Evolutionary conservation across 2,329 filamentous ascomycete species (phyloP), one percentile per base, ranked within the genome.

Genomic region (Talaromyces marneffei): DNA sequence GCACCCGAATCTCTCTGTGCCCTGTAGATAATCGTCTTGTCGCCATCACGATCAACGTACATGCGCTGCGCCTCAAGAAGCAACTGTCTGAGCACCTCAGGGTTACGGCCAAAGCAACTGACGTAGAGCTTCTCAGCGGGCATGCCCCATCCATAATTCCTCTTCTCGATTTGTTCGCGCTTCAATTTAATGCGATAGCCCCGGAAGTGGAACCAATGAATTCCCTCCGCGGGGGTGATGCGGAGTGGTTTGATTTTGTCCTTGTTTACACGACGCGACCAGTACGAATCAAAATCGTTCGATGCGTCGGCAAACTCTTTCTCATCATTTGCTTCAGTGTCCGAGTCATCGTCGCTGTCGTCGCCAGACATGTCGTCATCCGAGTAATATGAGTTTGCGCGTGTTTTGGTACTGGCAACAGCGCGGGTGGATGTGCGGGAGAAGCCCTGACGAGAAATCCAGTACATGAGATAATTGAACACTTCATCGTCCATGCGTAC

Each of bases 381-480:
- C 3, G 50, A 69, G 54, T 69, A 70, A 50, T 69, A 62, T 42
- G 67, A 63, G 35, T 69, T 62, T 42, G 69, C 69, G 67, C 80
- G 83, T 37, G 86, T 69, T 66, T 83, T 83, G 5, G 85, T 87
- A 68, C 87, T 87, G 42, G 85, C 87, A 10, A 89, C 80, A 65
- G 89, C 87, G 48, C 81, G 80, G 14, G 85, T 83, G 0, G 86
- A 83, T 4, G 77, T 75, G 63, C 82, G 80, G 20, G 85, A 80
- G 65, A 89, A 89, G 3, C 75, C 72, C 71, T 90, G 87, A 35
- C 78, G 74, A 1, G 86, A 80, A 2, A 90, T 80, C 87, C 87
- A 90, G 27, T 79, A 80, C 85, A 90, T 89, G 42, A 90, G 68
- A 68, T 89, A 88, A 69, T 87, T 87, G 76, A 89, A 90, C 61